phyloP scores from a whole-genome alignment of 208 protist species.

The Trypanosoma boissoni region DNA sequence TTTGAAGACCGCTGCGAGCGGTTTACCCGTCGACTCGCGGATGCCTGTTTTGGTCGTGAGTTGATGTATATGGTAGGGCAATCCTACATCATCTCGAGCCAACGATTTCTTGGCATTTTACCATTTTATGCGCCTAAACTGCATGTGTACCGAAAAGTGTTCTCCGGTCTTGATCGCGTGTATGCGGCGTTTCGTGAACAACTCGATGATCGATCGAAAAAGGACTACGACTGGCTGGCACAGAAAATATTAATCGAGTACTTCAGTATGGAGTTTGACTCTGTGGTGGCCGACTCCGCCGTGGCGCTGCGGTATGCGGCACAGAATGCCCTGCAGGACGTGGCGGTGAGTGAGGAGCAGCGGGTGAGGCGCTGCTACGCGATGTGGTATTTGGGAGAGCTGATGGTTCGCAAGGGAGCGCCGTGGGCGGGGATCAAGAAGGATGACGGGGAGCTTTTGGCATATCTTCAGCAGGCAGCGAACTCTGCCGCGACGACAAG shows the following conservation, averaged over 20 bases:
- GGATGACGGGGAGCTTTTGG: constrained; percentile 66
- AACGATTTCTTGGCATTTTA: constrained; percentile 74
- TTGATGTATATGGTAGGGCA: constrained; percentile 76
- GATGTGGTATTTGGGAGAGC: constrained; percentile 76
- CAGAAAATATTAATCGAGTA: constrained; percentile 70
- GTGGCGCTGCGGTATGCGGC: constrained; percentile 55
- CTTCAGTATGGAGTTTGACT: constrained; percentile 86
- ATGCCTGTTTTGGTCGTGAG: constrained; percentile 78
- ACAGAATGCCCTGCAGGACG: constrained; percentile 76
- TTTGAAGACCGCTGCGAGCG: constrained; percentile 74
- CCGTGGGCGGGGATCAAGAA: constrained; percentile 30
- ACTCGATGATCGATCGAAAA: constrained; percentile 22
- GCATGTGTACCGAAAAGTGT: constrained; percentile 60
- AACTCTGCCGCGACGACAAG: constrained; percentile 58
- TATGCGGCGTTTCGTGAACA: constrained; percentile 46
- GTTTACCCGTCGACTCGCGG: constrained; percentile 45
- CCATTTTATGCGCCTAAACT: constrained; percentile 83
- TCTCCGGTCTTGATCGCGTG: constrained; percentile 60
- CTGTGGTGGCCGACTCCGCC: constrained; percentile 68
- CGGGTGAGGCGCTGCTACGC: constrained; percentile 71
- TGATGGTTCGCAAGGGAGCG: constrained; percentile 63
- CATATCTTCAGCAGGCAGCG: constrained; percentile 82
- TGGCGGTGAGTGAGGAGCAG: constrained; percentile 48
- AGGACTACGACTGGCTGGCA: constrained; percentile 32
- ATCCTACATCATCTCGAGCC: constrained; percentile 68